Percentiles rank a stretch among this genome's conserved stretches.
Conservation (phyloP, 768 basidiomycete genomes). For the Mycena metata region DNA sequence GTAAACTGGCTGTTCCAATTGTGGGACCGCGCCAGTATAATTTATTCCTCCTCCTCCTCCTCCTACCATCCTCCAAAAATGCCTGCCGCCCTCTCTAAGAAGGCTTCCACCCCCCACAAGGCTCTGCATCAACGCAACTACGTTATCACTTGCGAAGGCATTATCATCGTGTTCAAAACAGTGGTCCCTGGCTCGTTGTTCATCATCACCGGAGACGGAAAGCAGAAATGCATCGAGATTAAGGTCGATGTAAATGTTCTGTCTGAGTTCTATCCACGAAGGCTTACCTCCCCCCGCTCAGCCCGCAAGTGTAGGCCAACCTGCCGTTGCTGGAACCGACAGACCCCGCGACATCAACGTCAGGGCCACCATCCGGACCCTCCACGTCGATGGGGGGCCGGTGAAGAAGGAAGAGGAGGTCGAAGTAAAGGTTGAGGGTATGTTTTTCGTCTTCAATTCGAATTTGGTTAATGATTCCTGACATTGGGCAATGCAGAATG, state of each 20-base stretch:
- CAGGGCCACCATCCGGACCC: conserved; percentile 4
- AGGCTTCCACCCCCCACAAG: background rate
- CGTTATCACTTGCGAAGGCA: conserved; percentile 4
- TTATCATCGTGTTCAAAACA: conserved; percentile 18
- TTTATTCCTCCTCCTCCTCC: background rate
- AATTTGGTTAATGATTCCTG: too few relatives aligned
- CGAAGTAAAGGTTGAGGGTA: conserved; percentile 10
- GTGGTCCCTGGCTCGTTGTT: conserved; percentile 11
- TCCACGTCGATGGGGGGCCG: background rate
- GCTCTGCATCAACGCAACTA: conserved; percentile 11
- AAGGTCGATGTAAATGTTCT: conserved; percentile 8
- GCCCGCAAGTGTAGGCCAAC: background rate
- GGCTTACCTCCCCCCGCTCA: background rate
- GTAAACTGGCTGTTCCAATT: conserved; percentile 5
- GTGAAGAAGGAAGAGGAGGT: background rate
- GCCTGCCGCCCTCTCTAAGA: conserved; percentile 4
- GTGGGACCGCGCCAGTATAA: conserved; percentile 3
- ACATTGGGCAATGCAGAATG: too few relatives aligned
- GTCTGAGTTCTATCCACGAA: background rate
- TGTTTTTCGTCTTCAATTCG: background rate
- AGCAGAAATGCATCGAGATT: conserved; percentile 20
- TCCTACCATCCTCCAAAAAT: background rate
- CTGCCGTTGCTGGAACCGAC: background rate
- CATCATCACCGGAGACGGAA: conserved; percentile 11
- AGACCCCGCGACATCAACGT: background rate